These are phyloP conservation scores for Trapa bicornis DNA, from an alignment of 345 rosid species.

Conservation along the genomic window DNA sequence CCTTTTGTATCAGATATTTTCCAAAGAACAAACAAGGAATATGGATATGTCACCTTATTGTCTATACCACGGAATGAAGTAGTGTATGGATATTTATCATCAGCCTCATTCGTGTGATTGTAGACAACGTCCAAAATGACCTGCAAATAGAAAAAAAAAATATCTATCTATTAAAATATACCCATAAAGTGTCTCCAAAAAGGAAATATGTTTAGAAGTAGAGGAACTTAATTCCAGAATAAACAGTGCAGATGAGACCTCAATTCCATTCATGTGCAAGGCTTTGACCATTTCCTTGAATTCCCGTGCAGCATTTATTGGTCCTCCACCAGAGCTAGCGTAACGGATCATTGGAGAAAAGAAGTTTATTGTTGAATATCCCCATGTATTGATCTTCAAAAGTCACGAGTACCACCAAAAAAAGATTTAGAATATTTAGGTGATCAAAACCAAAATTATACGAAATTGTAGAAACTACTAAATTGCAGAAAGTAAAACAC, in stretches of 20 bases:
- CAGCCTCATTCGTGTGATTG: conserved; percentile 94
- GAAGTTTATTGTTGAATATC: conserved; percentile 93
- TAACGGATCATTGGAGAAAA: conserved; percentile 96
- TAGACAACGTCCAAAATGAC: conserved; percentile 93
- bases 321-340: conserved; percentile 78
- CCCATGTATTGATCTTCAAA: conserved; percentile 84
- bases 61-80: conserved; percentile 96
- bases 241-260: conserved; percentile 30
- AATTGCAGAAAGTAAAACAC: neutral
- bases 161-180: conserved; percentile 5
- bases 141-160: conserved; percentile 27
- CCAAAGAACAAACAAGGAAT: neutral
- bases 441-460: neutral
- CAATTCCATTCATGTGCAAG: conserved; percentile 81
- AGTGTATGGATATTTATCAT: conserved; percentile 62
- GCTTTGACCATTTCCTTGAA: conserved; percentile 94
- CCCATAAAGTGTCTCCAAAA: neutral
- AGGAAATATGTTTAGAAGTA: neutral
- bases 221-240: neutral
- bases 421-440: neutral
- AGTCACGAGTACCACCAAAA: conserved; percentile 5
- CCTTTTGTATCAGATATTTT: neutral
- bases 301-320: conserved; percentile 64
- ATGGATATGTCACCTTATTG: conserved; percentile 43
- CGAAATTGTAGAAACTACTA: neutral